A percentile compares a stretch with the other conserved stretches of the same genome.
Conservation (phyloP, 345 rosid species). For the Camelina sativa region DNA sequence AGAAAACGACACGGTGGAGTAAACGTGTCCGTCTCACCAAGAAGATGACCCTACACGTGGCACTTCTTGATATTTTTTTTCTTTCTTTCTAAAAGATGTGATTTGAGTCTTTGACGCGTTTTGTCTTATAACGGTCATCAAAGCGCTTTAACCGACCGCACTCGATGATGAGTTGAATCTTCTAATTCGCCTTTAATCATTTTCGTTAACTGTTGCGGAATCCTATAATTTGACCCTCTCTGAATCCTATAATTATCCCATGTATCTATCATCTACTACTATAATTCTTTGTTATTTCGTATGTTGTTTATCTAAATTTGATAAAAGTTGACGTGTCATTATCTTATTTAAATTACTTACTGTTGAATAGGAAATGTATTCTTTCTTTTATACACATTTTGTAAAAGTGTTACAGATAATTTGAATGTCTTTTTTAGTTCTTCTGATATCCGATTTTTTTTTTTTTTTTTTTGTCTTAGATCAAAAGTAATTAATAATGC, state of each 20-base stretch:
- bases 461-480: too few relatives aligned
- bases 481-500: too few relatives aligned
- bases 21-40: conserved; percentile 42
- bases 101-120: conserved; percentile 34
- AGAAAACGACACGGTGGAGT: conserved; percentile 31
- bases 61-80: not conserved
- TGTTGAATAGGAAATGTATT: not conserved
- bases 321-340: not conserved
- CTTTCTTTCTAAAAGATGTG: not conserved
- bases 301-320: not conserved
- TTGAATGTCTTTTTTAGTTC: not conserved
- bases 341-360: not conserved
- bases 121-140: conserved; percentile 45
- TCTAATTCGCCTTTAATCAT: conserved; percentile 19
- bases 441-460: too few relatives aligned
- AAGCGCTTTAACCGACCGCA: conserved; percentile 45
- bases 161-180: conserved; percentile 7
- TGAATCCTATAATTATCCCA: not conserved
- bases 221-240: conserved; percentile 21
- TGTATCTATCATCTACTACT: not conserved
- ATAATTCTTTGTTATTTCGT: not conserved
- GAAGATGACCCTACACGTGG: conserved; percentile 25
- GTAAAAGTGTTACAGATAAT: not conserved
- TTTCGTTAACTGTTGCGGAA: conserved; percentile 10
- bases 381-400: not conserved